phyloP scores from a whole-genome alignment of 768 basidiomycete species.

The Mrakia gelida region DNA sequence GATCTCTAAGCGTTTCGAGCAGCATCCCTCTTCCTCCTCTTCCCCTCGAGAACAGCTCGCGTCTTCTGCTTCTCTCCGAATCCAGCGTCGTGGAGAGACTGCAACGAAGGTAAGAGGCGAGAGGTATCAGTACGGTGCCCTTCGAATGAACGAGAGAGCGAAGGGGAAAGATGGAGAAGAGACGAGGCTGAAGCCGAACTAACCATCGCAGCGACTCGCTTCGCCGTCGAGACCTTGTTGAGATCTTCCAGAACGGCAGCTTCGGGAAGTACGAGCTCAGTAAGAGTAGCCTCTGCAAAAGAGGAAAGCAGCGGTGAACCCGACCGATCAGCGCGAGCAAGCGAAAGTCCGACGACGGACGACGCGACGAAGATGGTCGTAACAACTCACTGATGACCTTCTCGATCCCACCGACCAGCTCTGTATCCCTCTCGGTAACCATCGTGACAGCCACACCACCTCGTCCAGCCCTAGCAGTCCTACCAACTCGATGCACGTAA shows the following conservation, averaged over 20 bases:
- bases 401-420: conserved; percentile 75
- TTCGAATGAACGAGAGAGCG: not conserved
- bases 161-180: not conserved
- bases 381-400: conserved; percentile 68
- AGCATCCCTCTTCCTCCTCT: conserved; percentile 27
- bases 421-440: conserved; percentile 89
- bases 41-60: conserved; percentile 23
- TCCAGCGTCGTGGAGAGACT: conserved; percentile 68
- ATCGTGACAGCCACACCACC: conserved; percentile 89
- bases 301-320: not conserved
- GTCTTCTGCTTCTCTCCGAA: conserved; percentile 87
- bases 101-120: not conserved
- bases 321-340: not conserved
- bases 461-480: conserved; percentile 84
- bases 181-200: conserved; percentile 36
- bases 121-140: no score
- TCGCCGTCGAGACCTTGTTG: conserved; percentile 85
- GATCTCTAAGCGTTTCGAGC: conserved; percentile 16
- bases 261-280: conserved; percentile 72
- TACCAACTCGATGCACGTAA: conserved; percentile 91
- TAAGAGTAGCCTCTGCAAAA: conserved; percentile 62
- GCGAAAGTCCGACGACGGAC: not conserved
- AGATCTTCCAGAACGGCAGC: conserved; percentile 74
- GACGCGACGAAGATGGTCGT: not conserved
- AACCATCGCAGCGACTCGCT: conserved; percentile 90